Conservation (phyloP, 257 asterid species). For the Przewalskia tangutica region DNA sequence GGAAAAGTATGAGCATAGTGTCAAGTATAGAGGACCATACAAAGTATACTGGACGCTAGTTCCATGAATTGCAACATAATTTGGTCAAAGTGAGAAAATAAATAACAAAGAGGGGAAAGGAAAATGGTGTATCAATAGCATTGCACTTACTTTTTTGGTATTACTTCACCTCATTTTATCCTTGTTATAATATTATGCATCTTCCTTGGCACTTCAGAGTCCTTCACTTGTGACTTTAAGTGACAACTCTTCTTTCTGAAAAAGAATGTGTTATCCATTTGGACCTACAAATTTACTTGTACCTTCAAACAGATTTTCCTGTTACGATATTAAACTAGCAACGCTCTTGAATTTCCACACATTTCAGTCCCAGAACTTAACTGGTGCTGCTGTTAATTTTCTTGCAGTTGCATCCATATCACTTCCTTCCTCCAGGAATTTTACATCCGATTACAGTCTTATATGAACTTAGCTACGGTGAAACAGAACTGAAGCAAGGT, state of each 20-base stretch:
- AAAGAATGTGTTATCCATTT: background rate
- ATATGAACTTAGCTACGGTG: conserved; percentile 89
- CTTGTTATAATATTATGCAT: background rate
- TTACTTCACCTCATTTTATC: background rate
- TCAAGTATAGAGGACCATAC: background rate
- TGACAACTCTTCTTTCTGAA: background rate
- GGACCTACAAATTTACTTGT: background rate
- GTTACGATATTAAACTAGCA: background rate
- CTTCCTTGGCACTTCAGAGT: background rate
- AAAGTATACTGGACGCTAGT: background rate
- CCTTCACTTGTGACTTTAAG: background rate
- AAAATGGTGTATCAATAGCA: background rate
- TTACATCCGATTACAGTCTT: conserved; percentile 66
- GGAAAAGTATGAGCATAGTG: background rate
- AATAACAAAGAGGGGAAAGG: background rate
- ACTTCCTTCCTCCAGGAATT: conserved; percentile 76
- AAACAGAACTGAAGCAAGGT: conserved; percentile 95
- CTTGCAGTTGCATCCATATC: conserved; percentile 76
- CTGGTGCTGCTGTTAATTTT: conserved; percentile 4
- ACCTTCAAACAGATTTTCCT: background rate
- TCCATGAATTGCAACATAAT: background rate
- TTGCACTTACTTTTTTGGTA: background rate
- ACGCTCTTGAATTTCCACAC: background rate
- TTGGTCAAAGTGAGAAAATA: background rate
- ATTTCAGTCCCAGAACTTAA: background rate